Evolutionary conservation across 78 protist species (phyloP).

Genomic region (Dictyostelium capitatum): DNA sequence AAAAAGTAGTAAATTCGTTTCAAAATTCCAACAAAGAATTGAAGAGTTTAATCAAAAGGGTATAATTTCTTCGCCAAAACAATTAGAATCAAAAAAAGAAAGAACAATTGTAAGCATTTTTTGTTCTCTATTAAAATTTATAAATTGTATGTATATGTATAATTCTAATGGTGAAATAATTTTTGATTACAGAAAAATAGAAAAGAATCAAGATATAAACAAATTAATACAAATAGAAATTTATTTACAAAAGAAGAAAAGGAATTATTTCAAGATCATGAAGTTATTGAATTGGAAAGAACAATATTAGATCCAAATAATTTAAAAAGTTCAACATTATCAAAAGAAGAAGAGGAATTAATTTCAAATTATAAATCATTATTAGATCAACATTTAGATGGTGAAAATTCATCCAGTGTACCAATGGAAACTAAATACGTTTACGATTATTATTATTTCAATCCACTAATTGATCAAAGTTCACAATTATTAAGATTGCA

Average conservation of each 20-base stretch:
- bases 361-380: constrained; percentile 59
- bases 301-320: constrained; percentile 9
- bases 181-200: constrained; percentile 44
- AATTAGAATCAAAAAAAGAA: constrained; percentile 44
- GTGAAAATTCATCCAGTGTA: no score
- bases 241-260: constrained; percentile 28
- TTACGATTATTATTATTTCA: constrained; percentile 23
- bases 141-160: background rate
- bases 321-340: background rate
- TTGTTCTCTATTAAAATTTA: background rate
- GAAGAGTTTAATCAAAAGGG: constrained; percentile 47
- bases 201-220: constrained; percentile 78
- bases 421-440: constrained; percentile 30
- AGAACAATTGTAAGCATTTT: constrained; percentile 32
- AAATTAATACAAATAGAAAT: constrained; percentile 59
- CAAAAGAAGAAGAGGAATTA: constrained; percentile 58
- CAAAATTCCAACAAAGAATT: constrained; percentile 64
- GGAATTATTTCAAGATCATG: constrained; percentile 32
- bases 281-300: constrained; percentile 58
- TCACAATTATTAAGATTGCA: constrained; percentile 3
- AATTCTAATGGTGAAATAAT: background rate
- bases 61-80: constrained; percentile 47
- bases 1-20: background rate
- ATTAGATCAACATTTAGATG: constrained; percentile 19
- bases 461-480: background rate